Evolutionary conservation across 345 rosid species (phyloP).

Genomic region (Cardiospermum halicacabum): DNA sequence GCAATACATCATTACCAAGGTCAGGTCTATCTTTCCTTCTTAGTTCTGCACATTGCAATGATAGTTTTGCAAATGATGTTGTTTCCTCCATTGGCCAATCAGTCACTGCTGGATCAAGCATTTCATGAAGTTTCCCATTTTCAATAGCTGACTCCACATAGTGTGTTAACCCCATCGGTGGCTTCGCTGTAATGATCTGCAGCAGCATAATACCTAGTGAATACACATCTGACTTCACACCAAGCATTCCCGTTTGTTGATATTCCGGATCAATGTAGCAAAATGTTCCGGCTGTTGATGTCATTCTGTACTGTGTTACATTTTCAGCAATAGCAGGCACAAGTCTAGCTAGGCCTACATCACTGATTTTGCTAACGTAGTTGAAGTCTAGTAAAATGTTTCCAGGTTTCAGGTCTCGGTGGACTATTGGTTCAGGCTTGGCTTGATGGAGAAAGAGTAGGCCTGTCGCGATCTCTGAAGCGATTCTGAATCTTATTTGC

Average conservation of each 20-base stretch:
- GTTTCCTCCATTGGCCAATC: conserved; percentile 86
- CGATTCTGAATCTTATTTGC: conserved; percentile 82
- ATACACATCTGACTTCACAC: conserved; percentile 86
- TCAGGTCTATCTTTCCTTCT: conserved; percentile 93
- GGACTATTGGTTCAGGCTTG: conserved; percentile 96
- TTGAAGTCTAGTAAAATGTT: conserved; percentile 82
- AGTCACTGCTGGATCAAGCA: conserved; percentile 62
- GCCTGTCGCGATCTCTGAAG: conserved; percentile 81
- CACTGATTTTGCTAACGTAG: conserved; percentile 77
- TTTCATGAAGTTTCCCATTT: conserved; percentile 43
- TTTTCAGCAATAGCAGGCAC: conserved; percentile 81
- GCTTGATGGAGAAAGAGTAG: conserved; percentile 89
- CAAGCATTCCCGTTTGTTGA: conserved; percentile 93
- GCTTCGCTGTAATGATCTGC: conserved; percentile 70
- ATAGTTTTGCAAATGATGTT: conserved; percentile 47
- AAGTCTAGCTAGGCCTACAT: conserved; percentile 84
- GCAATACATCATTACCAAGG: conserved; percentile 62
- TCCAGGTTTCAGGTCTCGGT: conserved; percentile 91
- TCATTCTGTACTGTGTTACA: conserved; percentile 61
- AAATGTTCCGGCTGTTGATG: conserved; percentile 86
- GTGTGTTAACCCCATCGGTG: conserved; percentile 71
- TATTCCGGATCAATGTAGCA: conserved; percentile 96
- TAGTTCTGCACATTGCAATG: conserved; percentile 67
- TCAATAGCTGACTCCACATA: conserved; percentile 47
- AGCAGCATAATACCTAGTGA: conserved; percentile 82